Conservation (phyloP, 2,329 filamentous ascomycete genomes). For the Microdochium trichocladiopsis region DNA sequence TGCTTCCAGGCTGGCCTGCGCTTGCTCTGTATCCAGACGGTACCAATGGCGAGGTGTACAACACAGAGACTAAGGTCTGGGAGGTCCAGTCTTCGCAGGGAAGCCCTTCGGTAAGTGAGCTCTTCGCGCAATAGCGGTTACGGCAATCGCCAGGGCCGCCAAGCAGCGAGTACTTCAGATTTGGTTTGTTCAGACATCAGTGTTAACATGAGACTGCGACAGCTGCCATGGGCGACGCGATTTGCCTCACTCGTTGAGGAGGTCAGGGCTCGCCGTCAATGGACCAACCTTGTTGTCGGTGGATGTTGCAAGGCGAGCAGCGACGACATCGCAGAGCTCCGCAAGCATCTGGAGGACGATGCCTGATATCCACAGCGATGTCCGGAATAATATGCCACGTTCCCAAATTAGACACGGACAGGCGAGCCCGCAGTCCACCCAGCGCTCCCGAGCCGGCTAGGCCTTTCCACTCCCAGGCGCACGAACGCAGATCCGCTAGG, state of each 20-base stretch:
- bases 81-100: conserved; percentile 27
- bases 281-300: conserved; percentile 40
- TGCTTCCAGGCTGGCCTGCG: conserved; percentile 35
- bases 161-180: too few relatives aligned
- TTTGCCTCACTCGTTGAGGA: conserved; percentile 31
- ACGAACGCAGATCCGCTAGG: too few relatives aligned
- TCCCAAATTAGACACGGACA: not conserved
- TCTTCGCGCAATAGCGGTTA: not conserved
- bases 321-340: conserved; percentile 60
- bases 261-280: conserved; percentile 27
- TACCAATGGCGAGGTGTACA: conserved; percentile 61
- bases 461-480: too few relatives aligned
- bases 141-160: not conserved
- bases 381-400: not conserved
- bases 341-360: not conserved
- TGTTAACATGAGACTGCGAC: not conserved
- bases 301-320: conserved; percentile 50
- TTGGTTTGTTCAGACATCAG: not conserved
- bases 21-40: conserved; percentile 64
- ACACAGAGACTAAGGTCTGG: conserved; percentile 57
- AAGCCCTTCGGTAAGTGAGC: conserved; percentile 13
- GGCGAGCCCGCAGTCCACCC: not conserved
- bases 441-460: too few relatives aligned
- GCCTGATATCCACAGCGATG: not conserved
- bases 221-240: conserved; percentile 37